Conservation (phyloP, 176 grass and related monocot genomes). For the Guadua angustifolia region DNA sequence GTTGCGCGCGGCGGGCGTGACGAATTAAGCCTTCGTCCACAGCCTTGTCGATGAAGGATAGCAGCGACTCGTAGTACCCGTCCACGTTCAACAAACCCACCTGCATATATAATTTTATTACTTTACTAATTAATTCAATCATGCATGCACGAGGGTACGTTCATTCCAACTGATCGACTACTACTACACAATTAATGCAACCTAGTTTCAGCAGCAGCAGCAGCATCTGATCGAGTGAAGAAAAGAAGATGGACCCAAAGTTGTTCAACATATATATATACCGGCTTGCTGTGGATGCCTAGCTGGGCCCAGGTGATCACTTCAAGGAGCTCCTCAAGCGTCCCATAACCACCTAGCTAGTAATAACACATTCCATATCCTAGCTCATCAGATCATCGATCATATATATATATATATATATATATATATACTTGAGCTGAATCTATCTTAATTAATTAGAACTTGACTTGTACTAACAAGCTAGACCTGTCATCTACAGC, state of each 20-base stretch:
- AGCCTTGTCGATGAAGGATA: slow-evolving; percentile 47
- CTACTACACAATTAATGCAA: too few species aligned
- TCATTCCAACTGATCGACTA: too few species aligned
- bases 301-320: background rate
- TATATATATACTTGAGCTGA: too few species aligned
- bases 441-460: too few species aligned
- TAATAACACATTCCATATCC: background rate
- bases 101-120: background rate
- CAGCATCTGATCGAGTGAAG: background rate
- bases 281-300: background rate
- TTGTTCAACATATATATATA: background rate
- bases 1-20: slow-evolving; percentile 42
- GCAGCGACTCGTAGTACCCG: slow-evolving; percentile 70
- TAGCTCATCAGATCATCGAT: too few species aligned
- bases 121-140: too few species aligned
- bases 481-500: too few species aligned
- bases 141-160: too few species aligned
- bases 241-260: background rate
- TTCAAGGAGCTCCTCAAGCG: background rate
- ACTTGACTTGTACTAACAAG: too few species aligned
- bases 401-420: too few species aligned
- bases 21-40: slow-evolving; percentile 48
- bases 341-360: background rate
- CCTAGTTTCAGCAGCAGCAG: background rate
- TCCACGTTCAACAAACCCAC: slow-evolving; percentile 73